These are phyloP conservation scores for Euphorbia corollata DNA, from an alignment of 441 rosid species.

Conservation along the genomic window DNA sequence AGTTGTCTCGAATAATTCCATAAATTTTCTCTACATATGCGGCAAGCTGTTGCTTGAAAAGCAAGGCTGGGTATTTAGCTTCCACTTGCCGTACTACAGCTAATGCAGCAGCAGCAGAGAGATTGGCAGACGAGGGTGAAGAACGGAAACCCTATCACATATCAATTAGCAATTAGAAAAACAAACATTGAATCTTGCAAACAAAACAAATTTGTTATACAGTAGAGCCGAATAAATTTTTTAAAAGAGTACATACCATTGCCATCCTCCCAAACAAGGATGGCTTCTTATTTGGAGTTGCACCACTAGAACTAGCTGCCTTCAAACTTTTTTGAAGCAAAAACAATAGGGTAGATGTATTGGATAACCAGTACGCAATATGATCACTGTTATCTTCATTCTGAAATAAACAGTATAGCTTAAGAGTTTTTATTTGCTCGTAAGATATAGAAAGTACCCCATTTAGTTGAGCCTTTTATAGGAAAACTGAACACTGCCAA, in stretches of 20 bases:
- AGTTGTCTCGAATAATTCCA: constrained; percentile 96
- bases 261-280: constrained; percentile 97
- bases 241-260: constrained; percentile 44
- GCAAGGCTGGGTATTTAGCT: constrained; percentile 97
- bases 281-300: constrained; percentile 62
- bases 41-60: constrained; percentile 95
- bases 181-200: constrained; percentile 10
- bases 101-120: constrained; percentile 63
- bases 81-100: constrained; percentile 80
- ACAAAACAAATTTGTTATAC: constrained; percentile 16
- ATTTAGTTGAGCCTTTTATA: constrained; percentile 7
- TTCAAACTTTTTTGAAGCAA: constrained; percentile 82
- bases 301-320: constrained; percentile 53
- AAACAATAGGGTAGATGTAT: constrained; percentile 74
- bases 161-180: constrained; percentile 17
- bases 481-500: constrained; percentile 9
- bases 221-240: background rate
- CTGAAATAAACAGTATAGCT: constrained; percentile 38
- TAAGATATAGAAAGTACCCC: background rate
- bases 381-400: constrained; percentile 80
- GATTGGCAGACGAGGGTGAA: constrained; percentile 66
- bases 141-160: constrained; percentile 78
- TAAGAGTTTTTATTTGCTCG: background rate
- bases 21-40: constrained; percentile 96
- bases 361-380: constrained; percentile 97